These are phyloP conservation scores for Coemansia sp. DNA, from an alignment of 192 early-diverging fungal species.

Conservation along the genomic window DNA sequence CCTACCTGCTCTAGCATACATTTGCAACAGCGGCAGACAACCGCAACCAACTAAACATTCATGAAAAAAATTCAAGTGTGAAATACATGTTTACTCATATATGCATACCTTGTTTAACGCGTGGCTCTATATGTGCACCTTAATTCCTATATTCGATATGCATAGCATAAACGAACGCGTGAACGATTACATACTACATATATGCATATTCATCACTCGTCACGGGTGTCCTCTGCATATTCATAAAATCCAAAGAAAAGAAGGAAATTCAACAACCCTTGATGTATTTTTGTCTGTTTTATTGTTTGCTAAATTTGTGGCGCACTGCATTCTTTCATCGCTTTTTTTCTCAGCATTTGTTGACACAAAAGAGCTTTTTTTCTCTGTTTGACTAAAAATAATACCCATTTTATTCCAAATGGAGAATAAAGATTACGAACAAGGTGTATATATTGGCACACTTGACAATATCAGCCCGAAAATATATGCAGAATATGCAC, in stretches of 20 bases:
- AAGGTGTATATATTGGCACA: slow-evolving; percentile 1
- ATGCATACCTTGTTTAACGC: slow-evolving; percentile 2
- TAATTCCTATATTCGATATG: slow-evolving; percentile 12
- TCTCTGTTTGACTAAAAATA: background rate
- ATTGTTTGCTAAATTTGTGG: slow-evolving; percentile 2
- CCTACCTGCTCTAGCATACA: background rate
- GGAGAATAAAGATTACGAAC: background rate
- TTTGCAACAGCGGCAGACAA: background rate
- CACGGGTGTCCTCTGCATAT: slow-evolving; percentile 9
- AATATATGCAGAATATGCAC: slow-evolving; percentile 1
- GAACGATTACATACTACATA: slow-evolving; percentile 2
- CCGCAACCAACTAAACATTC: background rate
- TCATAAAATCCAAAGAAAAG: background rate
- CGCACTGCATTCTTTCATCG: background rate
- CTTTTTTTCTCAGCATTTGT: background rate
- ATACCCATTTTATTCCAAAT: background rate
- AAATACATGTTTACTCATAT: slow-evolving; percentile 4
- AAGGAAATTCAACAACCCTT: background rate
- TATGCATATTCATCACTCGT: slow-evolving; percentile 9
- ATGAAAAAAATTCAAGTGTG: background rate
- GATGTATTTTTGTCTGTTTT: background rate
- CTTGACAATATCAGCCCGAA: background rate
- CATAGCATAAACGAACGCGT: slow-evolving; percentile 7
- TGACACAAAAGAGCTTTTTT: background rate
- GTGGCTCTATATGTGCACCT: slow-evolving; percentile 1